phyloP scores from a whole-genome alignment of 2,329 filamentous ascomycete genomes.

The Alternaria consortialis region DNA sequence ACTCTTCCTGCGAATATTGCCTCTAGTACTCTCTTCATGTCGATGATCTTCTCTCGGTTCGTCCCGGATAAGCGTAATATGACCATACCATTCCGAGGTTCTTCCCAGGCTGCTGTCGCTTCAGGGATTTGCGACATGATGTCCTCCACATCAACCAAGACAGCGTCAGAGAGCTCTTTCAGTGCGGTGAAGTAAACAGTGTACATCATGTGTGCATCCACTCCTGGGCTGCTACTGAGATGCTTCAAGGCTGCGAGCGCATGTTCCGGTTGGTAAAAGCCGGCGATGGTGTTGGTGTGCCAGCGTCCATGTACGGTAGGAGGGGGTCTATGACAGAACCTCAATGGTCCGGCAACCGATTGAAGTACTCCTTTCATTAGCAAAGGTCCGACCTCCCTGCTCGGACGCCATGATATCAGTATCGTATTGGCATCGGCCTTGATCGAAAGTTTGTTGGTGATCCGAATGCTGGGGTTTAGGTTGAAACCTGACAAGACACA shows the following conservation, averaged over 20 bases:
- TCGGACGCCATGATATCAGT: conserved; percentile 11
- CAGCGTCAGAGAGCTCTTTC: conserved; percentile 9
- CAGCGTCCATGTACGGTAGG: background rate
- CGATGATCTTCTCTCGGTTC: background rate
- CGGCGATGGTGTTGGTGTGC: conserved; percentile 6
- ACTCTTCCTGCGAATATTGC: conserved; percentile 11
- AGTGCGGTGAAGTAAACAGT: conserved; percentile 11
- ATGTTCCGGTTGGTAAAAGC: conserved; percentile 16
- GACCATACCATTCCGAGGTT: conserved; percentile 8
- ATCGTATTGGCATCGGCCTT: conserved; percentile 18
- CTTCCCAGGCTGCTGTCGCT: background rate
- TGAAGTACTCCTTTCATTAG: background rate
- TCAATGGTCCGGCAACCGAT: conserved; percentile 7
- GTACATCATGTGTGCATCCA: conserved; percentile 7
- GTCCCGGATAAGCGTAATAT: conserved; percentile 12
- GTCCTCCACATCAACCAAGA: conserved; percentile 6
- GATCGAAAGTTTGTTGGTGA: conserved; percentile 15
- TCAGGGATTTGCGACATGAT: background rate
- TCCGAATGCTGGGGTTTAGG: conserved; percentile 1
- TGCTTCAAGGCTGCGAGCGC: conserved; percentile 11
- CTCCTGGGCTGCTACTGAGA: background rate
- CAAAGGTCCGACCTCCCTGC: background rate
- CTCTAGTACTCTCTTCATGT: conserved; percentile 11
- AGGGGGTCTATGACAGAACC: conserved; percentile 1
- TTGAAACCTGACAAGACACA: conserved; percentile 7